A percentile compares a stretch with the other conserved stretches of the same genome.
Evolutionary conservation across 2,329 filamentous ascomycete genomes (phyloP).

Genomic region (Mycogone perniciosa): DNA sequence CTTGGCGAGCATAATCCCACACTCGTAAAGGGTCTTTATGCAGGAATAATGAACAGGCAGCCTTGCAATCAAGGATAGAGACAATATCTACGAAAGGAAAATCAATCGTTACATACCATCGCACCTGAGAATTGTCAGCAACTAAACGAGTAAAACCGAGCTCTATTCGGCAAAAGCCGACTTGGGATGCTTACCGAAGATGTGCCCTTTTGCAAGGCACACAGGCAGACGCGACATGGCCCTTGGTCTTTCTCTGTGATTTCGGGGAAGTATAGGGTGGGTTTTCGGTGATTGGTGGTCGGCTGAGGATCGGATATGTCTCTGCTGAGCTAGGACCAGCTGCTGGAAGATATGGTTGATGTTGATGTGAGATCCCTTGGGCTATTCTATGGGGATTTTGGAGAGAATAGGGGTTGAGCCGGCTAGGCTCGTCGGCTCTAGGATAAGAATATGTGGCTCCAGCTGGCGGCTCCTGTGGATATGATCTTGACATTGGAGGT

Average conservation of each 20-base stretch:
- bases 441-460: slow-evolving; percentile 21
- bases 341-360: slow-evolving; percentile 19
- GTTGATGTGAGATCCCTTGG: slow-evolving; percentile 9
- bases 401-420: slow-evolving; percentile 21
- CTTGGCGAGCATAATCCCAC: neutral
- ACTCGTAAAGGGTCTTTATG: neutral
- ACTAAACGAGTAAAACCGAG: neutral
- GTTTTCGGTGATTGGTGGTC: slow-evolving; percentile 36
- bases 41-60: neutral
- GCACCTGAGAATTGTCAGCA: slow-evolving; percentile 38
- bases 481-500: slow-evolving; percentile 21
- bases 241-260: slow-evolving; percentile 63
- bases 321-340: slow-evolving; percentile 14
- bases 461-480: slow-evolving; percentile 22
- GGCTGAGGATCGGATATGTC: slow-evolving; percentile 21
- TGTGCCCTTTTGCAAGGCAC: slow-evolving; percentile 82
- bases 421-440: slow-evolving; percentile 20
- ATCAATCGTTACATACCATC: slow-evolving; percentile 50
- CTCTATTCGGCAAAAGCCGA: neutral
- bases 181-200: slow-evolving; percentile 48
- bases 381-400: slow-evolving; percentile 14
- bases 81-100: neutral
- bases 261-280: slow-evolving; percentile 50
- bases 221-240: slow-evolving; percentile 78
- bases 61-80: neutral